Evolutionary conservation across 306 rosid species (phyloP).

Genomic region (Inga oerstediana): DNA sequence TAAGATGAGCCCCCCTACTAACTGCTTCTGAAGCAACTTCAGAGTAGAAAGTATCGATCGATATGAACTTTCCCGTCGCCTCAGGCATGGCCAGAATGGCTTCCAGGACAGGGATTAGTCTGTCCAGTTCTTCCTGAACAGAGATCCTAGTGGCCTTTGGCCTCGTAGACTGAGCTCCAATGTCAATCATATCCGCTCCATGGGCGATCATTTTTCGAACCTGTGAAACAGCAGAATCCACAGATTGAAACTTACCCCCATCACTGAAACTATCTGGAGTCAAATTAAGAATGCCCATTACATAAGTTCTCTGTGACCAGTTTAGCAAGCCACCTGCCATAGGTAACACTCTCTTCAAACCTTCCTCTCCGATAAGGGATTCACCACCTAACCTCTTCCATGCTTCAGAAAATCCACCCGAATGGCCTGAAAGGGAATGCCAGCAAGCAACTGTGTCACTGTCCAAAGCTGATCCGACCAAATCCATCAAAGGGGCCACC

Average conservation of each 20-base stretch:
- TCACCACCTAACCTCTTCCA: slow-evolving; percentile 90
- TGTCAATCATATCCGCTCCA: slow-evolving; percentile 90
- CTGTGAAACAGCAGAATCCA: slow-evolving; percentile 70
- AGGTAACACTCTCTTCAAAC: slow-evolving; percentile 83
- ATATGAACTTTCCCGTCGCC: slow-evolving; percentile 70
- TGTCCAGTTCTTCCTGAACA: slow-evolving; percentile 70
- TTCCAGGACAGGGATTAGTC: slow-evolving; percentile 80
- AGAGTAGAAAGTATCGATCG: slow-evolving; percentile 86
- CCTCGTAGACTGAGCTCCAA: slow-evolving; percentile 89
- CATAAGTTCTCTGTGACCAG: slow-evolving; percentile 67
- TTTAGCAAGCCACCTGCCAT: slow-evolving; percentile 64
- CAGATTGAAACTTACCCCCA: slow-evolving; percentile 73
- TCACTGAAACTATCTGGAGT: slow-evolving; percentile 97
- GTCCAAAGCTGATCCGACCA: slow-evolving; percentile 69
- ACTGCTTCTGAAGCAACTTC: slow-evolving; percentile 88
- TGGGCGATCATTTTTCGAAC: slow-evolving; percentile 75
- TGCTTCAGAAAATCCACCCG: slow-evolving; percentile 56
- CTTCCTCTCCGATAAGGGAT: slow-evolving; percentile 75
- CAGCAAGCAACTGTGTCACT: slow-evolving; percentile 68
- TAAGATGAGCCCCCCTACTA: slow-evolving; percentile 75
- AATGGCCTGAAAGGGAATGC: slow-evolving; percentile 75
- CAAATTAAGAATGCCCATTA: slow-evolving; percentile 89
- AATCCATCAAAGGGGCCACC: slow-evolving; percentile 86
- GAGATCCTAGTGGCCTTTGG: slow-evolving; percentile 74
- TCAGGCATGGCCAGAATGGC: slow-evolving; percentile 75